Evolutionary conservation across 768 basidiomycete species (phyloP).

Genomic region (Rhizopogon vesiculosus): DNA sequence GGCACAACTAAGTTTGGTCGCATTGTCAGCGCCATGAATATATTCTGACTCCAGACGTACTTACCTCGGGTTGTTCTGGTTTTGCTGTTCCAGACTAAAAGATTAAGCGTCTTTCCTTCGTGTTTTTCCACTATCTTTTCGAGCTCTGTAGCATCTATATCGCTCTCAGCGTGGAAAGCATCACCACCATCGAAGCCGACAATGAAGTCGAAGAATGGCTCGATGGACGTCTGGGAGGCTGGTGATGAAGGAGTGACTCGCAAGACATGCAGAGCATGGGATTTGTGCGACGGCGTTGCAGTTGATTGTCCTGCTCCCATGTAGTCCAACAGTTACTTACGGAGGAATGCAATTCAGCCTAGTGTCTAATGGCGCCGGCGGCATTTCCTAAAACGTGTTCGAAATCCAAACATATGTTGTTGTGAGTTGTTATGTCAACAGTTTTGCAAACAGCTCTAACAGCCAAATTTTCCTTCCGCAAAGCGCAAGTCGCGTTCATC

Average conservation of each 20-base stretch:
- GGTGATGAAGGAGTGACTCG: conserved; percentile 89
- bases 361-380: too few species aligned
- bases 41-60: conserved; percentile 31
- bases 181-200: conserved; percentile 80
- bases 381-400: background rate
- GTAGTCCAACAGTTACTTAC: background rate
- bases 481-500: conserved; percentile 21
- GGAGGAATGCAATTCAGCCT: conserved; percentile 17
- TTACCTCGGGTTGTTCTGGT: conserved; percentile 69
- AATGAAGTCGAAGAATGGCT: conserved; percentile 96
- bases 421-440: too few species aligned
- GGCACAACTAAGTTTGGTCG: conserved; percentile 59
- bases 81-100: conserved; percentile 85
- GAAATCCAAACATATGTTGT: too few species aligned
- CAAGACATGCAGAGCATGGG: conserved; percentile 76
- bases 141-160: conserved; percentile 64
- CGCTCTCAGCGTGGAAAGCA: conserved; percentile 39
- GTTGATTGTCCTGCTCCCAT: conserved; percentile 81
- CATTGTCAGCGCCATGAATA: background rate
- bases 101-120: conserved; percentile 63
- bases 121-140: conserved; percentile 81
- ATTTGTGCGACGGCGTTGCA: conserved; percentile 28
- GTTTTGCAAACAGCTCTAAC: too few species aligned
- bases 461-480: conserved; percentile 23
- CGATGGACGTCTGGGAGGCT: conserved; percentile 78